These are phyloP conservation scores for Peniophora sp. DNA, from an alignment of 1,284 basidiomycete species.

Conservation along the genomic window DNA sequence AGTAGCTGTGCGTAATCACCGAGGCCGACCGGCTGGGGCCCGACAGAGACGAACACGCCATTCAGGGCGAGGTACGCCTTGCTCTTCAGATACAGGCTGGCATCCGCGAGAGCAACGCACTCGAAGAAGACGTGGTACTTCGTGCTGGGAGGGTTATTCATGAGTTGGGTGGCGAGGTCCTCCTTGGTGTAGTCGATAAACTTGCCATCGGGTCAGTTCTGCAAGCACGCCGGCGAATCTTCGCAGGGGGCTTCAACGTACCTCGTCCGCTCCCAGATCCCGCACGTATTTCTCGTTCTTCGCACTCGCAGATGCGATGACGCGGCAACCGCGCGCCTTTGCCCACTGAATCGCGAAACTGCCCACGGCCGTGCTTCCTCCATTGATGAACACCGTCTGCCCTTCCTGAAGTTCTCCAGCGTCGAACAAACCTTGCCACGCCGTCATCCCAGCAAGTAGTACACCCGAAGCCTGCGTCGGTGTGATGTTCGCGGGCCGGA, in stretches of 20 bases:
- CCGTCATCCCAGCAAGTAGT: slow-evolving; percentile 46
- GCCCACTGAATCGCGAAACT: slow-evolving; percentile 58
- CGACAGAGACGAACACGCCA: slow-evolving; percentile 37
- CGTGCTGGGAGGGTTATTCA: slow-evolving; percentile 15
- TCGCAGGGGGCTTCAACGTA: slow-evolving; percentile 14
- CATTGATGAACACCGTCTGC: slow-evolving; percentile 55
- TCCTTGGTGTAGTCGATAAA: slow-evolving; percentile 33
- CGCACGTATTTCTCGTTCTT: slow-evolving; percentile 39
- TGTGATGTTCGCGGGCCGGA: slow-evolving; percentile 38
- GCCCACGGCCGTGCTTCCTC: slow-evolving; percentile 59
- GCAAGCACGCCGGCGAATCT: too few species aligned
- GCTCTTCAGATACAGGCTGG: slow-evolving; percentile 28
- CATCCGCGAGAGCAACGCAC: slow-evolving; percentile 23
- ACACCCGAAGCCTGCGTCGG: slow-evolving; percentile 51
- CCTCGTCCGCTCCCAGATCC: slow-evolving; percentile 33
- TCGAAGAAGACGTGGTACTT: slow-evolving; percentile 19
- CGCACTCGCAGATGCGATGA: slow-evolving; percentile 47
- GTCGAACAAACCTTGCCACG: slow-evolving; percentile 42
- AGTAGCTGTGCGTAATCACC: slow-evolving; percentile 7
- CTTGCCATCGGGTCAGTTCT: slow-evolving; percentile 18
- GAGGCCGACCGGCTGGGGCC: slow-evolving; percentile 23
- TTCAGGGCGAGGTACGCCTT: slow-evolving; percentile 37
- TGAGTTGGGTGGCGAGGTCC: slow-evolving; percentile 21
- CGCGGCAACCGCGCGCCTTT: slow-evolving; percentile 45
- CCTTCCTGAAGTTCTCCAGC: slow-evolving; percentile 32